Base-by-base conservation (phyloP, 306 rosid species). In the Hippophae gyantsensis region DNA sequence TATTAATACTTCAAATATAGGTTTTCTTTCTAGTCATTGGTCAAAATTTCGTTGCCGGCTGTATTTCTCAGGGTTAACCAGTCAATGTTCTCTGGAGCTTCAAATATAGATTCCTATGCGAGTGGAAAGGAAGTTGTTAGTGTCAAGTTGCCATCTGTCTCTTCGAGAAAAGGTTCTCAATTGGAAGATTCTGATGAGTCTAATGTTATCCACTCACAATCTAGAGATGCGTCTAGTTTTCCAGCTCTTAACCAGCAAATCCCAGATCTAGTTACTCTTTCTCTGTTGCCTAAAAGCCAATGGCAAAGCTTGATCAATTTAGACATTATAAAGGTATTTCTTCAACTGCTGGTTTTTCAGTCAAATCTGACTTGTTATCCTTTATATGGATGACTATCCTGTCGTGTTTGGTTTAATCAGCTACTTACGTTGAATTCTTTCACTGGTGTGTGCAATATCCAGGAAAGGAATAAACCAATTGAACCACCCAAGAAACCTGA, bases 401-500 rank as follows among this genome's bases (percentile, higher is more conserved):
- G 59, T 62, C 46, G 14, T 54, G 23, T 40, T 25, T 65, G 52
- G 62, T 63, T 51, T 40, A 60, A 60, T 65, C 13, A 49, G 45
- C 56, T n/a, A 40, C 48, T 63, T 42, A 68, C 5, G 66, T 52
- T 40, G 68, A 61, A 42, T 68, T 73, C 57, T 70, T 2, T 55
- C 44, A 32, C 47, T 66, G 9, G 9, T 43, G 42, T 63, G 45
- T 60, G 32, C 72, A 41, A 73, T 25, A 25, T 78, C 58, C 86
- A 92, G 96, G 86, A 63, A 25, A 90, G 96, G 58, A 92, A 92
- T 69, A 92, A 87, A 79, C 96, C 98, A 47, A 77, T 82, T 63
- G 96, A 92, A 62, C 96, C 93, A 48, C 96, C 95, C 10, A 92
- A 87, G 75, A 92, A 88, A 77, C 98, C 98, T 0, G 98, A 88